Evolutionary conservation across 2,329 filamentous ascomycete genomes (phyloP).

Genomic region (Calonectria pseudoreteaudii): DNA sequence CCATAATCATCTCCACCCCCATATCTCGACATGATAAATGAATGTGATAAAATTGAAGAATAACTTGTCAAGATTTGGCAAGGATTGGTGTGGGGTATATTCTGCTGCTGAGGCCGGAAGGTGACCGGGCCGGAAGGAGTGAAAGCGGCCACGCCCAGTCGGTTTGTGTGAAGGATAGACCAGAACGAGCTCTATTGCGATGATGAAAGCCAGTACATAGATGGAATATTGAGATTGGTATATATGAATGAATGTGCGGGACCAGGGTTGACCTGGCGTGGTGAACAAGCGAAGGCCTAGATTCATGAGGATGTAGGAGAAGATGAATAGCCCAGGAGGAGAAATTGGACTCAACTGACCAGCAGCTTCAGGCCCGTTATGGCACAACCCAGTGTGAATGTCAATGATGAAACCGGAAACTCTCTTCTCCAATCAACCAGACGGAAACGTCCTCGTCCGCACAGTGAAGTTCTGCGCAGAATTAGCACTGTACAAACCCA

Average conservation of each 20-base stretch:
- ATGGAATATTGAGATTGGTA: background rate
- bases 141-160: background rate
- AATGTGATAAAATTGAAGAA: background rate
- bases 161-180: background rate
- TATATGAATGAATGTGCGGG: constrained; percentile 4
- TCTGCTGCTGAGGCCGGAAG: background rate
- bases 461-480: background rate
- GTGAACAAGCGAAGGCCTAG: background rate
- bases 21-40: background rate
- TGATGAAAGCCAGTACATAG: background rate
- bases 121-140: background rate
- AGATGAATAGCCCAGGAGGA: background rate
- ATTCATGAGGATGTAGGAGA: background rate
- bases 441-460: background rate
- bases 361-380: background rate
- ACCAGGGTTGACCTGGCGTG: background rate
- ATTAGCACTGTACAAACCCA: background rate
- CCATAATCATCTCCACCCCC: background rate
- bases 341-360: background rate
- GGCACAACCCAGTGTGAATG: background rate
- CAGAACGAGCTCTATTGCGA: background rate
- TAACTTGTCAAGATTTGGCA: background rate
- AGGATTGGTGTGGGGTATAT: too few relatives aligned
- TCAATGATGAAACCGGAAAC: constrained; percentile 6
- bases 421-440: background rate